Base-by-base conservation (phyloP, 1,284 basidiomycete genomes). In the Ceratobasidium sp. region DNA sequence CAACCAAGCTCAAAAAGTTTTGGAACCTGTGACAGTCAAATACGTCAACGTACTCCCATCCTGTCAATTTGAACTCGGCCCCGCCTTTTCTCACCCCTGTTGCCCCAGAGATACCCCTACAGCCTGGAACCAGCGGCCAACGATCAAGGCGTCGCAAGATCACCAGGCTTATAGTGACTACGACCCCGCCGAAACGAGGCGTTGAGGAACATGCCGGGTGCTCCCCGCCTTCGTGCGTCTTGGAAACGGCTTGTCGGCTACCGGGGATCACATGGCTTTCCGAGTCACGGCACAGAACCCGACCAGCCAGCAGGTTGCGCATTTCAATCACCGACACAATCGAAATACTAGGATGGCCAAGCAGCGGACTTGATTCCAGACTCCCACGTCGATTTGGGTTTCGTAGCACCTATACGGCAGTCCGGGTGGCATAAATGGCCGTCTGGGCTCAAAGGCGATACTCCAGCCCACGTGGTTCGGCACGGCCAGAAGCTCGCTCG, bases 391-490 rank as follows among this genome's bases (percentile, higher is more conserved):
- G 39, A 51, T 9, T 53, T n/a, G 20, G 18, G 67, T 69, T 69
- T 69, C 67, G 55, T 55, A 51, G 5, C 67, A 12, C n/a, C 1
- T 64, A 64, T 39, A 26, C 39, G 39, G 23, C 42, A 33, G 3
- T 7, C 0, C 26, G 46, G n/a, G 20, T 53, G 1, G 26, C 33
- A n/a, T 49, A 51, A 28, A 53, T 53, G n/a, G 13, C 55, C 67
- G 67, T 15, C 13, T 51, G n/a, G 23, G 28, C 23, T 55, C 67
- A 39, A 40, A 28, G 66, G 46, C 46, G 46, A 51, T 46, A n/a
- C 46, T 20, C n/a, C n/a, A n/a, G n/a, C 66, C 67, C 67, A 69
- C 67, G 51, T 51, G 67, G 67, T 53, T 53, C 49, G n/a, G n/a
- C n/a, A 64, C 42, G 23, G 49, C 18, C 20, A 15, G 49, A 55